These are phyloP conservation scores for Cladosporium velox DNA, from an alignment of 2,329 filamentous ascomycete species.

Conservation along the genomic window DNA sequence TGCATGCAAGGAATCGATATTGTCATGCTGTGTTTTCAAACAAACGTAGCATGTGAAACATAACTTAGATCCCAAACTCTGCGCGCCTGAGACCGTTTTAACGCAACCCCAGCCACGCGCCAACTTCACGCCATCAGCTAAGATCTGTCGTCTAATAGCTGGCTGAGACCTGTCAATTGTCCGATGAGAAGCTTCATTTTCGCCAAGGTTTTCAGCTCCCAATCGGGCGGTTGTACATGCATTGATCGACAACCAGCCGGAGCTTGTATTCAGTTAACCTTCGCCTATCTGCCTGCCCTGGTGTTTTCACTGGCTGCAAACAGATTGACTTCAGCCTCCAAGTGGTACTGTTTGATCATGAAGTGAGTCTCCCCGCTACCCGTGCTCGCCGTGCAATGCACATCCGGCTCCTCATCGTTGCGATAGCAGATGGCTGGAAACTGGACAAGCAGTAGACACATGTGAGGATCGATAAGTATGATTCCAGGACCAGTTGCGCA, in stretches of 20 bases:
- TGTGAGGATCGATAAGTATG: neutral
- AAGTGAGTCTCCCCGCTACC: slow-evolving; percentile 7
- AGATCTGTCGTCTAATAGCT: neutral
- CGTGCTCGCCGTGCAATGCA: slow-evolving; percentile 8
- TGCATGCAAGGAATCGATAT: neutral
- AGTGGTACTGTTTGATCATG: neutral
- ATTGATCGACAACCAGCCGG: neutral
- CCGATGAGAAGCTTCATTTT: neutral
- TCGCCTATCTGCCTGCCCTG: neutral
- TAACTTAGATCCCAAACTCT: neutral
- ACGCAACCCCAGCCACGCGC: neutral
- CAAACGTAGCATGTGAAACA: neutral
- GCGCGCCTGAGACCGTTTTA: neutral
- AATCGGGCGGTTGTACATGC: slow-evolving; percentile 6
- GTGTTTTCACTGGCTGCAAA: neutral
- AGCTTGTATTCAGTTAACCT: neutral
- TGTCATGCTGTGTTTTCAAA: neutral
- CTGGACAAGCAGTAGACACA: neutral
- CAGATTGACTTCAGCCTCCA: slow-evolving; percentile 1
- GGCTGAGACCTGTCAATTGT: slow-evolving; percentile 4
- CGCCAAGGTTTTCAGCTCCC: neutral
- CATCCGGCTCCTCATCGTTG: slow-evolving; percentile 20
- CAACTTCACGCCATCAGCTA: neutral
- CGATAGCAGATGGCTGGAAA: slow-evolving; percentile 7
- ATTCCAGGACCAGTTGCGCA: neutral